Base-by-base conservation (phyloP, 768 basidiomycete species). In the Pilatotrama ljubarskyi region DNA sequence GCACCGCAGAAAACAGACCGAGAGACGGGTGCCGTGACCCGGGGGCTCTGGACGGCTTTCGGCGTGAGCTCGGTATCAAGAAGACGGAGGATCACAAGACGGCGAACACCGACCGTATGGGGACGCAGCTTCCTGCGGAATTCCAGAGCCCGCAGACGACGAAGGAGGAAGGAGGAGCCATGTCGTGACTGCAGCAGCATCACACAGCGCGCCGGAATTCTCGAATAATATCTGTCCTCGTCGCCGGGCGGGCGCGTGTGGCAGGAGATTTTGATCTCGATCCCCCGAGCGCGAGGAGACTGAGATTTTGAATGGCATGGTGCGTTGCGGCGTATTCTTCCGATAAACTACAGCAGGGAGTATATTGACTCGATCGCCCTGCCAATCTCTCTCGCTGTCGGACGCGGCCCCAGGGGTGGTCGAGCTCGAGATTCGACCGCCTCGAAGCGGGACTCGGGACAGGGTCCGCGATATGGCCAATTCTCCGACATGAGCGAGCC, bases 71-170 rank as follows among this genome's bases (percentile, higher is more conserved):
- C 60, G 60, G 60, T 24, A 56, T 52, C 54, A 61, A 56, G 60
- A 56, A 61, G 32, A 13, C 49, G 37, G n/a, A 46, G 60, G 55
- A 61, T 61, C 60, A 61, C 60, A 61, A 61, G 60, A 52, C 60
- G 60, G 54, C 54, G 49, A 56, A 51, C 24, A 50, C 60, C 60
- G 60, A 56, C 54, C 60, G 60, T 51, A 51, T 59, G 58, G 50
- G 42, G 38, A 36, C 47, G 55, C n/a, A 20, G 55, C 47, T 49
- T 49, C 55, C 32, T 48, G 36, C 50, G 50, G 50, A 51, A 37
- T 22, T 36, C 50, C 36, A 51, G 50, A 51, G 24, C 3, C 24
- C 24, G 14, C 44, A 10, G n/a, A 46, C 35, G 48, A n/a, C 15
- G 32, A 14, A 14, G 14, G 36, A 14, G 36, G 36, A 7, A 5